Evolutionary conservation across 2,329 filamentous ascomycete genomes (phyloP).

Genomic region (Pyricularia grisea): DNA sequence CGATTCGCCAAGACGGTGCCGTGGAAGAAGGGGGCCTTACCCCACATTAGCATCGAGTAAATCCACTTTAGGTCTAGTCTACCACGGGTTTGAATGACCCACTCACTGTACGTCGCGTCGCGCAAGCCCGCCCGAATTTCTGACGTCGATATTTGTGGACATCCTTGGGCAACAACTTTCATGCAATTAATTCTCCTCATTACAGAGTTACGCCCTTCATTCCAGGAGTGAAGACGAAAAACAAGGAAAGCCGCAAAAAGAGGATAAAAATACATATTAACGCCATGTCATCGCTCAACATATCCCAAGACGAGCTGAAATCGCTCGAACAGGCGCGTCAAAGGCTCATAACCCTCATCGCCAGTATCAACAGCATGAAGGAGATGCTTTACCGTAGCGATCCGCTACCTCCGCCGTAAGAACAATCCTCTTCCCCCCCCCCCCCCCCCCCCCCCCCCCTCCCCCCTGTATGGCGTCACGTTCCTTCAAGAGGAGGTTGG

Average conservation of each 20-base stretch:
- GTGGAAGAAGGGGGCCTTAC: too few relatives aligned
- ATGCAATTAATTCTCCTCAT: background rate
- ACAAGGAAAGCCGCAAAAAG: background rate
- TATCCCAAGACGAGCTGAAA: constrained; percentile 53
- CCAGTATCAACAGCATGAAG: constrained; percentile 56
- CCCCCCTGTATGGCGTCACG: background rate
- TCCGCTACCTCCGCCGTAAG: constrained; percentile 59
- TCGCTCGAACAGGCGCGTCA: constrained; percentile 62
- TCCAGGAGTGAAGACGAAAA: background rate
- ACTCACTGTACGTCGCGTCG: background rate
- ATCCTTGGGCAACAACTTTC: background rate
- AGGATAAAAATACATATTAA: background rate
- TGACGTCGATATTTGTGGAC: background rate
- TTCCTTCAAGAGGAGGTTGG: background rate
- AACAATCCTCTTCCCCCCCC: background rate
- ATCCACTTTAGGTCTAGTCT: background rate
- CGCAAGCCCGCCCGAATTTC: background rate
- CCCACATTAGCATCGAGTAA: background rate
- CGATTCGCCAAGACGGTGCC: too few relatives aligned
- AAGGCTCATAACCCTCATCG: constrained; percentile 58
- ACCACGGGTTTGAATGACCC: background rate
- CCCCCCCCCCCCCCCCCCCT: too few relatives aligned
- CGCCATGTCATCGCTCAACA: constrained; percentile 33
- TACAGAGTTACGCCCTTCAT: background rate
- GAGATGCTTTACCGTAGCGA: constrained; percentile 51